phyloP scores from a whole-genome alignment of 495 filamentous ascomycete species.

The Penicillium lividum region DNA sequence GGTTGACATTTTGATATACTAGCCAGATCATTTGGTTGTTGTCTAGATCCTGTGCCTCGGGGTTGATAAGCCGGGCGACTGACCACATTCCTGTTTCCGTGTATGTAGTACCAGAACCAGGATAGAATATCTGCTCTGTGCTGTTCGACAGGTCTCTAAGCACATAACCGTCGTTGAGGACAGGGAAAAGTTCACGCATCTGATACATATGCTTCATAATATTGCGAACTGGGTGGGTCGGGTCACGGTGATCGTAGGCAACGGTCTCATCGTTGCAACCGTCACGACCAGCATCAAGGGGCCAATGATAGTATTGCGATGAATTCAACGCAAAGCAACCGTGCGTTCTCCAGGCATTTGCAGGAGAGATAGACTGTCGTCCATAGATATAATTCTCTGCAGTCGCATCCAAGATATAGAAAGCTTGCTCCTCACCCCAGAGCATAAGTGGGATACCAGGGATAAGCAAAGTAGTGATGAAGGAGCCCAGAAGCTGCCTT shows the following conservation, averaged over 20 bases:
- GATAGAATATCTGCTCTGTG: slow-evolving; percentile 49
- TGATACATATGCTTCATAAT: slow-evolving; percentile 67
- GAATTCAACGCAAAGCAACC: slow-evolving; percentile 63
- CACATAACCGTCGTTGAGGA: slow-evolving; percentile 63
- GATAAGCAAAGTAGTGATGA: slow-evolving; percentile 63
- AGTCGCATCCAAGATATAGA: slow-evolving; percentile 67
- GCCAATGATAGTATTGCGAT: slow-evolving; percentile 61
- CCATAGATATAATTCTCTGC: slow-evolving; percentile 72
- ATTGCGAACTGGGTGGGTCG: slow-evolving; percentile 64
- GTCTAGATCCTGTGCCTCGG: slow-evolving; percentile 50
- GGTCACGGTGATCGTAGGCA: slow-evolving; percentile 68
- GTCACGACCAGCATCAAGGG: slow-evolving; percentile 48
- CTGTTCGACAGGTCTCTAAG: slow-evolving; percentile 58
- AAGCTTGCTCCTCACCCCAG: slow-evolving; percentile 72
- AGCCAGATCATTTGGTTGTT: slow-evolving; percentile 63
- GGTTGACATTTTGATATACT: slow-evolving; percentile 63
- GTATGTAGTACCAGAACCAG: slow-evolving; percentile 50
- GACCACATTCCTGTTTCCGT: slow-evolving; percentile 73
- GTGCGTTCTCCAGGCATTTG: slow-evolving; percentile 67
- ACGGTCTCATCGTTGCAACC: slow-evolving; percentile 60
- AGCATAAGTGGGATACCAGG: slow-evolving; percentile 67
- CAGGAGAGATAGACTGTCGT: slow-evolving; percentile 63
- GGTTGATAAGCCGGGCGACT: slow-evolving; percentile 50
- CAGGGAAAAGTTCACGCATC: slow-evolving; percentile 57
- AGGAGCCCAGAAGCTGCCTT: slow-evolving; percentile 60